Evolutionary conservation across 1,284 basidiomycete genomes (phyloP), one percentile per base, ranked within the genome.

Genomic region (Waitea zeae): DNA sequence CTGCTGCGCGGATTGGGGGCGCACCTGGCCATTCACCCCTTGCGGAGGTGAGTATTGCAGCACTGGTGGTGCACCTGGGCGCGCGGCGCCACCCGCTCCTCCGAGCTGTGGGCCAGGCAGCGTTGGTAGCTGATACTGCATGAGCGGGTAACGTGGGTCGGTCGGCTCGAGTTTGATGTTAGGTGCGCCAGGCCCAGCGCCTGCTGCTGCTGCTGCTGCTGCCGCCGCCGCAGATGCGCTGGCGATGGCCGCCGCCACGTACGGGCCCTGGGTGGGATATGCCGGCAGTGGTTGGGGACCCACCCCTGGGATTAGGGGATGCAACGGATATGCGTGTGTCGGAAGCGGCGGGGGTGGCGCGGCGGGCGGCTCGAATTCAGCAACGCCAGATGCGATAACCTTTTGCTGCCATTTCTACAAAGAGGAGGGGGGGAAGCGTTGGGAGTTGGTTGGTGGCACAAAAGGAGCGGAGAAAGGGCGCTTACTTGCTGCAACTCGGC

Each of bases 371-470:
- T 88, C 83, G 50, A 96, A 97, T 45, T 96, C 88, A 39, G 92
- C 92, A 12, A 95, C 92, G 46, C 84, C 78, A 1, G 89, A 92
- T 11, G 79, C 80, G 20, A 95, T 70, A 26, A 97, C 76, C 56
- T 93, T 93, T 48, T 67, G 68, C 53, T 96, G 83, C 92, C 92
- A 97, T 75, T 86, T 88, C 81, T 93, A 50, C 28, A 42, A 32
- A 28, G 31, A 30, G 22, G 18, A 24, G 15, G 17, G 17, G 26
- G 30, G 36, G 14, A 35, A n/a, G n/a, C 36, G 30, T 37, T 36
- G 39, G 38, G 39, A 36, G n/a, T 37, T 33, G 33, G 32, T 15
- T 15, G 29, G 18, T 34, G 15, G 38, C 32, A 38, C 17, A 11
- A 37, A 33, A 17, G 7, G 18, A 32, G 17, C 14, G 27, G 22